These are phyloP conservation scores for Ilex aquifolium DNA, from an alignment of 257 asterid species.

Conservation along the genomic window DNA sequence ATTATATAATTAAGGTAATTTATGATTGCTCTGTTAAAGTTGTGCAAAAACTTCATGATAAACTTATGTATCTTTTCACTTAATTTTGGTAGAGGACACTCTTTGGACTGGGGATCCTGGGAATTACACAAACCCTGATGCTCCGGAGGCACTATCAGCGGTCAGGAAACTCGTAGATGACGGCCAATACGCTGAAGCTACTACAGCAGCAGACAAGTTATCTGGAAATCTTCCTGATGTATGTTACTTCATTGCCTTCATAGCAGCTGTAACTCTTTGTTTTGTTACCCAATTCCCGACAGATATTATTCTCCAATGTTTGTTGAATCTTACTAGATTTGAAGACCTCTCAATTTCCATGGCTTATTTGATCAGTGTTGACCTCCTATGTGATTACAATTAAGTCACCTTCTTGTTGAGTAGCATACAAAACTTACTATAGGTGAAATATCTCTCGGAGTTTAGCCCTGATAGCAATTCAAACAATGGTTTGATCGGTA, in stretches of 20 bases:
- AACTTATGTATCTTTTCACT: not conserved
- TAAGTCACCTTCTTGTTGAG: too few relatives aligned
- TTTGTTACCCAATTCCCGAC: too few relatives aligned
- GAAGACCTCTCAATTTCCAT: too few relatives aligned
- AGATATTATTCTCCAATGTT: too few relatives aligned
- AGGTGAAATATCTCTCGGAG: too few relatives aligned
- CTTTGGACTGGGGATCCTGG: slow-evolving; percentile 82
- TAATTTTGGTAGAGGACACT: slow-evolving; percentile 53
- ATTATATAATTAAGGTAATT: not conserved
- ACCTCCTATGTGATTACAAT: too few relatives aligned
- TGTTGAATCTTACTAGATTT: too few relatives aligned
- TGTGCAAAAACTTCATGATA: not conserved
- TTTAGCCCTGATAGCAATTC: too few relatives aligned
- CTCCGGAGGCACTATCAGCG: slow-evolving; percentile 36
- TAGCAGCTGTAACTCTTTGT: not conserved
- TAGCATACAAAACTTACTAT: too few relatives aligned
- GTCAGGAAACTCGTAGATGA: slow-evolving; percentile 62
- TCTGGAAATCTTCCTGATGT: slow-evolving; percentile 51
- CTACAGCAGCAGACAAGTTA: slow-evolving; percentile 42
- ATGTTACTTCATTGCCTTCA: slow-evolving; percentile 17
- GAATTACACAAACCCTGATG: slow-evolving; percentile 41
- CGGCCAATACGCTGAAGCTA: slow-evolving; percentile 55
- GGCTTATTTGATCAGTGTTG: too few relatives aligned
- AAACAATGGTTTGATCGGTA: too few relatives aligned
- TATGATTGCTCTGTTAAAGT: not conserved